These are phyloP conservation scores for Phlyctochytrium bullatum DNA, from an alignment of 192 early-diverging fungal genomes.

Conservation along the genomic window DNA sequence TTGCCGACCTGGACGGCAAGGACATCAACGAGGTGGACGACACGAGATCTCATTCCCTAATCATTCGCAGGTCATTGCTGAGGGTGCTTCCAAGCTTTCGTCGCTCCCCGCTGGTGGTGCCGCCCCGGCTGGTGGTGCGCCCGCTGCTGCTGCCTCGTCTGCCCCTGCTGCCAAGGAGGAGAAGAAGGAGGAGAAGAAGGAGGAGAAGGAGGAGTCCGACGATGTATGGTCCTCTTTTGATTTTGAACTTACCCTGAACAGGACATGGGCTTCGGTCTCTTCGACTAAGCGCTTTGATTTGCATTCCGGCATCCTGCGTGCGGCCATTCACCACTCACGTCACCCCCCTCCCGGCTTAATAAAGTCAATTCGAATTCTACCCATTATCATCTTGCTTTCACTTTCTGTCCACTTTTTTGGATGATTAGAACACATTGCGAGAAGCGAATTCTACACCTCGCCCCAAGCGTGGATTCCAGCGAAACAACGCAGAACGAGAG, in stretches of 20 bases:
- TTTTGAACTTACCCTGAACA: neutral
- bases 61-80: conserved; percentile 77
- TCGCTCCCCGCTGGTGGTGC: conserved; percentile 92
- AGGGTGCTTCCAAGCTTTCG: conserved; percentile 88
- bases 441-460: too few relatives aligned
- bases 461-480: too few relatives aligned
- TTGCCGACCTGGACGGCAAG: conserved; percentile 86
- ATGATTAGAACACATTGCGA: too few relatives aligned
- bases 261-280: conserved; percentile 95
- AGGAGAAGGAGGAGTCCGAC: conserved; percentile 86
- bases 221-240: conserved; percentile 42
- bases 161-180: conserved; percentile 57
- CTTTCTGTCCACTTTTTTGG: too few relatives aligned
- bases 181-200: conserved; percentile 73
- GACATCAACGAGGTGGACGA: conserved; percentile 71
- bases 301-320: too few relatives aligned
- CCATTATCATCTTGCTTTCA: too few relatives aligned
- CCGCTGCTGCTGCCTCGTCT: conserved; percentile 65
- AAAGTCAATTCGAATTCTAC: too few relatives aligned
- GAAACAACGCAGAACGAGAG: too few relatives aligned
- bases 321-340: too few relatives aligned
- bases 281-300: too few relatives aligned
- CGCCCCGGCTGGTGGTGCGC: conserved; percentile 60
- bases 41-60: neutral
- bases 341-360: too few relatives aligned